Conservation (phyloP, 257 asterid species). For the Petunia secreta region DNA sequence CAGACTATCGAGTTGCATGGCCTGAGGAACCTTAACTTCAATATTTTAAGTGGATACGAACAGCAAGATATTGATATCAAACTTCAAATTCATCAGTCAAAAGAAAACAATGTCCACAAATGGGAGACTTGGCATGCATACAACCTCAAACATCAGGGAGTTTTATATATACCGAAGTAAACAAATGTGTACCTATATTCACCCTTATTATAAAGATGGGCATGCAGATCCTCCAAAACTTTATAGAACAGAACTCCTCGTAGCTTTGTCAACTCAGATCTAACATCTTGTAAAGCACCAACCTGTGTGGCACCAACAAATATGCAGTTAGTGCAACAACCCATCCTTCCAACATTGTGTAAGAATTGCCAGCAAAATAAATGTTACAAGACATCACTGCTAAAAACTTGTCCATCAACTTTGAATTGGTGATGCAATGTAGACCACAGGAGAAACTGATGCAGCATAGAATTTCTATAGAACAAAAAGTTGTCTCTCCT, state of each 20-base stretch:
- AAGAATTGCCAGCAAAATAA: constrained; percentile 1
- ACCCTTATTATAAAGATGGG: constrained; percentile 97
- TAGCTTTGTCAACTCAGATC: constrained; percentile 92
- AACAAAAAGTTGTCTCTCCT: constrained; percentile 14
- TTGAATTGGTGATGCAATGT: not conserved
- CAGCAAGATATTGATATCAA: not conserved
- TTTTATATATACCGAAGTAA: constrained; percentile 28
- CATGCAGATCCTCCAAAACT: constrained; percentile 95
- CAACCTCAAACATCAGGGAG: constrained; percentile 14
- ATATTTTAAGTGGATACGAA: constrained; percentile 4
- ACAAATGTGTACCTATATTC: constrained; percentile 66
- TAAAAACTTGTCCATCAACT: constrained; percentile 16
- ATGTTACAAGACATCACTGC: not conserved
- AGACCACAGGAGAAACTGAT: not conserved
- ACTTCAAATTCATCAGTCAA: not conserved
- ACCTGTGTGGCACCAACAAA: constrained; percentile 59
- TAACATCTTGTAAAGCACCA: constrained; percentile 99
- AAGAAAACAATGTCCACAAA: not conserved
- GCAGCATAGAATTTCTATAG: constrained; percentile 16
- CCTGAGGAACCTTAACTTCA: constrained; percentile 13
- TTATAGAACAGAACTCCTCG: constrained; percentile 91
- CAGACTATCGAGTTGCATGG: not conserved
- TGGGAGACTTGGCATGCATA: not conserved
- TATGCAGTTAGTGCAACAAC: constrained; percentile 30
- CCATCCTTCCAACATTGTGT: constrained; percentile 35